Percentiles rank a stretch among this genome's conserved stretches.
Evolutionary conservation across 805 yeast genomes (phyloP).

Genomic region (Schwanniomyces yamadae): DNA sequence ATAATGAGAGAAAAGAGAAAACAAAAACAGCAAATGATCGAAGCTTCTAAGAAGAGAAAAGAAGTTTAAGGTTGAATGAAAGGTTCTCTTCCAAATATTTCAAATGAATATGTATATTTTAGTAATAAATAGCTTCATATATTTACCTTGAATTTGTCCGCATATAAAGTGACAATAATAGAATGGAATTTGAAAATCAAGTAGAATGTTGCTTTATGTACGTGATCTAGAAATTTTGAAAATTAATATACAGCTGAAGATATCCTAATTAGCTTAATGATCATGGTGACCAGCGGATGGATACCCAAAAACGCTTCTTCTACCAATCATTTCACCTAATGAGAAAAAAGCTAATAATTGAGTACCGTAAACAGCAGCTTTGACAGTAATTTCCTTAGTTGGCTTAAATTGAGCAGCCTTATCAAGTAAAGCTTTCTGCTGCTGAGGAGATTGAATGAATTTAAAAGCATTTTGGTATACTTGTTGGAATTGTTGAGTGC

Average conservation of each 20-base stretch:
- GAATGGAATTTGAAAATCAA: constrained; percentile 1
- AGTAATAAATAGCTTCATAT: constrained; percentile 2
- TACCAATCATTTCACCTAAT: constrained; percentile 93
- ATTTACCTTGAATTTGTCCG: constrained; percentile 2
- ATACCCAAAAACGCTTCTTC: constrained; percentile 92
- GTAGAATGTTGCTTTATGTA: background rate
- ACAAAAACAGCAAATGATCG: constrained; percentile 68
- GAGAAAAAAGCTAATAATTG: constrained; percentile 91
- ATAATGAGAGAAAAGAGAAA: constrained; percentile 62
- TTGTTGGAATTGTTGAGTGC: constrained; percentile 68
- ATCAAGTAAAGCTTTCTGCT: constrained; percentile 60
- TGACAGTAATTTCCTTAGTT: constrained; percentile 56
- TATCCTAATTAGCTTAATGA: constrained; percentile 6
- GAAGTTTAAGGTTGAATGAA: constrained; percentile 2
- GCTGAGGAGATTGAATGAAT: constrained; percentile 35
- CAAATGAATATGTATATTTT: constrained; percentile 3
- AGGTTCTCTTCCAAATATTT: constrained; percentile 1
- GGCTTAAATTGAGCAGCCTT: constrained; percentile 45
- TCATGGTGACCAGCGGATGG: constrained; percentile 56
- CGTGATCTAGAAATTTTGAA: background rate
- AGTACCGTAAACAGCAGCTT: constrained; percentile 71
- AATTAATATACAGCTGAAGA: background rate
- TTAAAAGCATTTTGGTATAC: constrained; percentile 55
- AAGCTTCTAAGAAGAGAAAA: constrained; percentile 68
- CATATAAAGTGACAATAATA: background rate